Evolutionary conservation across 805 yeast species (phyloP).

Genomic region (Brettanomyces sp.): DNA sequence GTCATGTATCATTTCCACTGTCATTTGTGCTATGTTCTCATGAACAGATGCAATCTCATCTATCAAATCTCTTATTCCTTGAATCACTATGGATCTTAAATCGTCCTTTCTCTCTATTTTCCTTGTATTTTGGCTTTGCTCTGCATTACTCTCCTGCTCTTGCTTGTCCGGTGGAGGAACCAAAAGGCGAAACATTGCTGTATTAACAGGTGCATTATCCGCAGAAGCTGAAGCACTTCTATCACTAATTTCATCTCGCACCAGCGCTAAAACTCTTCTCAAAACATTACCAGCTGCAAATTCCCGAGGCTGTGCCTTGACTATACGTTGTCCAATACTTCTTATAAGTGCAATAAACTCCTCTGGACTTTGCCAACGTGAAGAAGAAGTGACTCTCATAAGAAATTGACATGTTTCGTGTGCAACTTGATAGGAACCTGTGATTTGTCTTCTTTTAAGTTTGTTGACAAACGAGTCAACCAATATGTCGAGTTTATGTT

Average conservation of each 20-base stretch:
- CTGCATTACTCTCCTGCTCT: constrained; percentile 10
- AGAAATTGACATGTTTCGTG: constrained; percentile 78
- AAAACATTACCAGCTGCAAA: constrained; percentile 85
- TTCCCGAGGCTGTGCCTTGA: constrained; percentile 81
- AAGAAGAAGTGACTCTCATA: constrained; percentile 80
- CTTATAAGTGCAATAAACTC: constrained; percentile 68
- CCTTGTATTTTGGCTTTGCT: constrained; percentile 4
- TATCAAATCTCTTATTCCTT: constrained; percentile 83
- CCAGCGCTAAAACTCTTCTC: constrained; percentile 75
- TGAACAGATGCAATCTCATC: constrained; percentile 87
- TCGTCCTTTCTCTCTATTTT: constrained; percentile 32
- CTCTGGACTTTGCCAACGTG: constrained; percentile 75
- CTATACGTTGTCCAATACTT: constrained; percentile 58
- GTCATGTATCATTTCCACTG: constrained; percentile 90
- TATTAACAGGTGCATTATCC: constrained; percentile 46
- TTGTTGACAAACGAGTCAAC: constrained; percentile 29
- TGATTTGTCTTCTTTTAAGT: constrained; percentile 76
- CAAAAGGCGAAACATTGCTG: constrained; percentile 80
- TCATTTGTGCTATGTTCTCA: constrained; percentile 85
- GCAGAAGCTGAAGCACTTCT: constrained; percentile 8
- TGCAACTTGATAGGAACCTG: constrained; percentile 77
- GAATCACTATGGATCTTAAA: constrained; percentile 76
- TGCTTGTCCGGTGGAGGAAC: constrained; percentile 30
- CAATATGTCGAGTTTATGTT: constrained; percentile 20
- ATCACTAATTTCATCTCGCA: constrained; percentile 77